Base-by-base conservation (phyloP, 805 yeast species). In the Metschnikowia lachancei region DNA sequence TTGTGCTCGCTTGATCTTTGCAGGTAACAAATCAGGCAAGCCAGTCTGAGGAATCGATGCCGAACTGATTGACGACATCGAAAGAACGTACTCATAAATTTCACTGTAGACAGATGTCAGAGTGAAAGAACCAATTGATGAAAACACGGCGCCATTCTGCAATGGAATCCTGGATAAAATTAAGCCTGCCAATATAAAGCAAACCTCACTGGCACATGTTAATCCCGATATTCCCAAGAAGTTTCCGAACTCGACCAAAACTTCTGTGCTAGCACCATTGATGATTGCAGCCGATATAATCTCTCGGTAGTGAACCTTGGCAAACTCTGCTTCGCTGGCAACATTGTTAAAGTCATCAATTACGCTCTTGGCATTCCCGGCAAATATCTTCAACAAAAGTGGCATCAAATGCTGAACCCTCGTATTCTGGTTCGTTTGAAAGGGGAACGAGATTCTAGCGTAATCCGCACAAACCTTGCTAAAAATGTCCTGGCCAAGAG, bases 1-100 rank as follows among this genome's bases (percentile, higher is more conserved):
- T 39, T 76, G 75, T 0, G 94, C 94, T 57, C 87, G 94, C 22
- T 71, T 72, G 34, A 87, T 65, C 59, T 85, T 87, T 52, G 78
- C 70, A 0, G 80, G 72, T 13, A 85, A 58, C 55, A 86, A 64
- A 51, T 82, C 86, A 0, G 82, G 75, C 39, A 74, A 72, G 45
- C 75, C 60, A 22, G 72, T 58, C 2, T 71, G 63, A 2, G 72
- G 64, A 3, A 70, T 60, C 4, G 62, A 41, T 36, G 66, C 68
- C 1, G 59, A 55, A 1, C 67, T 52, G 11, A 34, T 16, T 2
- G 53, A 12, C 2, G 69, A 58, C 36, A 43, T 39, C 13, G 61
- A 57, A 32, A 74, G 61, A 7, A 72, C 60, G 56, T 70, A 83
- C 61, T 88, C 95, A 59, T 83, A 87, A 4, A 86, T 63, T 60